Evolutionary conservation across 1,284 basidiomycete species (phyloP), one percentile per base, ranked within the genome.

Genomic region (Puccinia novopanici): DNA sequence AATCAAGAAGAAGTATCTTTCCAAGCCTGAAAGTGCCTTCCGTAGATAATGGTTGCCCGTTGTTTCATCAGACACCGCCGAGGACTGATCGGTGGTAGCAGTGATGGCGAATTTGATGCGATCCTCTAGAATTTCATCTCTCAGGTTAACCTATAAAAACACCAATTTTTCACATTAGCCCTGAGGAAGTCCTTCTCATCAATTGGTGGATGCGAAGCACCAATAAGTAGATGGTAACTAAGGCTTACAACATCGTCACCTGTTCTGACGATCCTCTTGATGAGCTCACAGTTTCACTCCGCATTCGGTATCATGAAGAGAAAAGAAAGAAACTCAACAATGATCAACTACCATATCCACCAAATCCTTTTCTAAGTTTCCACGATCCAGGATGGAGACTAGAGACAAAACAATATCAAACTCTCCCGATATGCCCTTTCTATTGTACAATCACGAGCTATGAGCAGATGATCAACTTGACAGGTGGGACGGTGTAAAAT

Each of bases 321-420:
- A 48, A 75, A 34, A 63, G 54, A 65, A 81, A 59, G 34, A 59
- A 24, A 17, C 87, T 92, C 82, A 83, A 94, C 95, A 94, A 76
- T 90, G 89, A 84, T 98, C 94, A 81, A 98, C 92, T 80, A 97
- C 89, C 17, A 90, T 88, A 86, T 98, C 95, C 0, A 94, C 94
- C 1, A 97, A 87, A 74, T 89, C 90, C 88, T 98, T 98, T 17
- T 91, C 89, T 83, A 90, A 89, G 34, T 91, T 86, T 0, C 95
- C 95, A 79, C 92, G 89, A 83, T 97, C 95, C 57, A 98, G 87
- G 82, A 91, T 94, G 13, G 95, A 94, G 2, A 98, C 88, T 37
- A 98, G 88, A 84, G 93, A 94, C 37, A 97, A 89, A 37, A 98
- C 91, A 63, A 95, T 88, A 72, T 94, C 91, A 85, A 96, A 98